Percentiles rank a stretch among this genome's conserved stretches.
Conservation (phyloP, 2,329 filamentous ascomycete species). For the Aspergillus novoparasiticus region DNA sequence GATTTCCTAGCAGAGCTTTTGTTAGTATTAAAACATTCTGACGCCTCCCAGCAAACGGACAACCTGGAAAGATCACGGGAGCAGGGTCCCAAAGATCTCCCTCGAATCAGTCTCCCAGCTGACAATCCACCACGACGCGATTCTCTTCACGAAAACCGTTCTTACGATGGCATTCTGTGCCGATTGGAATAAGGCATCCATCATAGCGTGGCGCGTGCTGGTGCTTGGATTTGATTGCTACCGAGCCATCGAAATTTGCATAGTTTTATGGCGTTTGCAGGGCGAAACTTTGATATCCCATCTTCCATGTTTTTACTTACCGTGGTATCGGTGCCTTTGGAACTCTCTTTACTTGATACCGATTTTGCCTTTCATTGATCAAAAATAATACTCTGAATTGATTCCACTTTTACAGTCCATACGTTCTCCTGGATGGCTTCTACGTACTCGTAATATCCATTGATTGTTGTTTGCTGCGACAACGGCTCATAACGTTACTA, state of each 20-base stretch:
- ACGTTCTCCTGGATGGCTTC: not conserved
- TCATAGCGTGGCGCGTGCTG: not conserved
- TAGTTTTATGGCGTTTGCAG: not conserved
- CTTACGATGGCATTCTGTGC: not conserved
- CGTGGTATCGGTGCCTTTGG: not conserved
- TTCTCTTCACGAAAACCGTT: not conserved
- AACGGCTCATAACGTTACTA: not conserved
- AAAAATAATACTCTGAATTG: not conserved
- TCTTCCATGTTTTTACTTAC: not conserved
- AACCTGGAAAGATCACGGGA: not conserved
- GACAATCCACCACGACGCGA: not conserved
- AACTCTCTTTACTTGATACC: not conserved
- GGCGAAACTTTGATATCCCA: slow-evolving; percentile 5
- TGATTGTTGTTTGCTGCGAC: not conserved
- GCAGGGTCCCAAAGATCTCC: not conserved
- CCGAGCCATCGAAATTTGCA: not conserved
- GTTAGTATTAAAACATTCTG: not conserved
- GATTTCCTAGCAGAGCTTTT: too few species aligned
- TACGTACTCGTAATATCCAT: not conserved
- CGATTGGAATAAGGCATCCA: not conserved
- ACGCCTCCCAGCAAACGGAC: not conserved
- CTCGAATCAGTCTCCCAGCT: not conserved
- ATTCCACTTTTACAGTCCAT: not conserved
- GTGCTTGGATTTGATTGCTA: not conserved
- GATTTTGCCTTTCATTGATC: not conserved